A percentile compares a stretch with the other conserved stretches of the same genome.
Evolutionary conservation across 768 basidiomycete genomes (phyloP).

Genomic region (Lactarius indigo): DNA sequence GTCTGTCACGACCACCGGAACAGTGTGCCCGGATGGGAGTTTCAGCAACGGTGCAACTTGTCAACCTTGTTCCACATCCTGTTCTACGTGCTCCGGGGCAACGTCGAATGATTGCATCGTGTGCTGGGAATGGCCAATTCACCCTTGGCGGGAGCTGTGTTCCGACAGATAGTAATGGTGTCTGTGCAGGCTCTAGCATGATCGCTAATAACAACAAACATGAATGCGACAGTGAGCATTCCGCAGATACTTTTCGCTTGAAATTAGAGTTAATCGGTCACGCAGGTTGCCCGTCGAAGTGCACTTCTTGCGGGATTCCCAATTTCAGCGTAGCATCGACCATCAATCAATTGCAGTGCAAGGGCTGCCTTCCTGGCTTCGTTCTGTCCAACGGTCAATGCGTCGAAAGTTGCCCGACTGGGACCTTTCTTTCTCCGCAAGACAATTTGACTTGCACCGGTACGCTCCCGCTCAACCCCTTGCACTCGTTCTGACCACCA

Average conservation of each 20-base stretch:
- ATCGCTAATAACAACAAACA: conserved; percentile 79
- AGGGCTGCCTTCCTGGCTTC: conserved; percentile 72
- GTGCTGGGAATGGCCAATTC: conserved; percentile 60
- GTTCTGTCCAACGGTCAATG: conserved; percentile 71
- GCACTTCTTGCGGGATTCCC: conserved; percentile 71
- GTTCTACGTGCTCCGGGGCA: conserved; percentile 65
- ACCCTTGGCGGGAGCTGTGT: conserved; percentile 71
- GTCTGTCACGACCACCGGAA: conserved; percentile 49
- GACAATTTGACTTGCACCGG: conserved; percentile 74
- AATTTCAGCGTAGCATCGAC: conserved; percentile 69
- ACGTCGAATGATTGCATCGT: conserved; percentile 68
- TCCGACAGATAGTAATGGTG: conserved; percentile 56
- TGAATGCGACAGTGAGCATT: conserved; percentile 74
- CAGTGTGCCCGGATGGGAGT: conserved; percentile 59
- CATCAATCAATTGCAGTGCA: conserved; percentile 63
- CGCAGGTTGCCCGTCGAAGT: conserved; percentile 78
- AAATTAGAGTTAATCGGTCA: conserved; percentile 15
- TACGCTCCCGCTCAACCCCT: conserved; percentile 36
- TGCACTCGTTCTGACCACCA: conserved; percentile 18
- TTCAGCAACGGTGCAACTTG: conserved; percentile 59
- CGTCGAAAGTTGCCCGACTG: conserved; percentile 64
- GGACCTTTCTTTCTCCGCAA: conserved; percentile 65
- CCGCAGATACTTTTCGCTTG: background rate
- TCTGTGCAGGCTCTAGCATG: conserved; percentile 66
- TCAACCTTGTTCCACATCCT: conserved; percentile 56